These are phyloP conservation scores for Komagataea norvegica DNA, from an alignment of 1,139 yeast genomes.

Conservation along the genomic window DNA sequence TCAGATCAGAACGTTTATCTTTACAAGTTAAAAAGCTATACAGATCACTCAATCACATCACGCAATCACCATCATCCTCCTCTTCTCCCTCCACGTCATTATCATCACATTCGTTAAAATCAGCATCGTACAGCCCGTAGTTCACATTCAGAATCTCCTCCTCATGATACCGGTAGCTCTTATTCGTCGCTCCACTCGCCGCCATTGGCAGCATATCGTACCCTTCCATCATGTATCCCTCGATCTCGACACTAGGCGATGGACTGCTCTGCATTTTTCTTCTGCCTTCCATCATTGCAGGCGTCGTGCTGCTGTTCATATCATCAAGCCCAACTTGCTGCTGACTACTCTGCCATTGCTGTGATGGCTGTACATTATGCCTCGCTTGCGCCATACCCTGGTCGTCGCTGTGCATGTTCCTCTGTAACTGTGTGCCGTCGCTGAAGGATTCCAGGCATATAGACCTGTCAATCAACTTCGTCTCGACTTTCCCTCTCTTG, in stretches of 20 bases:
- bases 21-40: too few species aligned
- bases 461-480: conserved; percentile 1
- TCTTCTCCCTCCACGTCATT: conserved; percentile 8
- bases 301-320: too few species aligned
- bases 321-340: too few species aligned
- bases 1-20: too few species aligned
- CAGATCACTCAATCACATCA: conserved; percentile 14
- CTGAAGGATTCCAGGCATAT: conserved; percentile 2
- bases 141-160: conserved; percentile 25
- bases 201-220: conserved; percentile 20
- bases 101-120: conserved; percentile 20
- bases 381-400: not conserved
- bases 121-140: conserved; percentile 23
- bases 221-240: conserved; percentile 38
- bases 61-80: conserved; percentile 12
- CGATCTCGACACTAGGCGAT: conserved; percentile 36
- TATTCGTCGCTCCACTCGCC: conserved; percentile 10
- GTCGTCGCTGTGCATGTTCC: too few species aligned
- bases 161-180: conserved; percentile 20
- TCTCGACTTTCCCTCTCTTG: conserved; percentile 5
- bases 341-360: not conserved
- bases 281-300: not conserved
- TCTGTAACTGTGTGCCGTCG: not conserved
- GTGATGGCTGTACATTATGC: not conserved
- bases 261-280: not conserved